Conservation (phyloP, 805 yeast species). For the Lipomyces sp. region DNA sequence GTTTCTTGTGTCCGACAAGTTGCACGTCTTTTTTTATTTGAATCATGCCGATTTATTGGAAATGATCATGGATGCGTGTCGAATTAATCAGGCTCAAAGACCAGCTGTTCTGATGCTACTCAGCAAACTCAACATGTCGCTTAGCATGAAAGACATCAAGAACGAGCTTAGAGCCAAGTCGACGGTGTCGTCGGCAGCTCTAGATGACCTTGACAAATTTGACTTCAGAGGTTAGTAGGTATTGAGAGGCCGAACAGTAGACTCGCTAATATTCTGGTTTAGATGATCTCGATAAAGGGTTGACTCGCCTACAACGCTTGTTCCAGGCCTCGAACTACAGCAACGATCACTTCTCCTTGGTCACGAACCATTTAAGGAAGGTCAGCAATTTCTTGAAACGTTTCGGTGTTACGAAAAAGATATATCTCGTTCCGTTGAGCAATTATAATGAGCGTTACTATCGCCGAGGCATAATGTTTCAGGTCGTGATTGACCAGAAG, state of each 20-base stretch:
- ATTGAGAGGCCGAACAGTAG: neutral
- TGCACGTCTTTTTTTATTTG: constrained; percentile 63
- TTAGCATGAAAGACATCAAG: constrained; percentile 63
- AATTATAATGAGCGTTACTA: constrained; percentile 83
- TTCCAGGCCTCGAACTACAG: constrained; percentile 46
- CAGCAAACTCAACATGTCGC: constrained; percentile 77
- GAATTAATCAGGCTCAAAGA: constrained; percentile 74
- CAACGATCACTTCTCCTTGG: constrained; percentile 71
- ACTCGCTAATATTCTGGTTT: neutral
- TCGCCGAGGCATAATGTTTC: constrained; percentile 84
- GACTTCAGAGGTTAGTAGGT: constrained; percentile 58
- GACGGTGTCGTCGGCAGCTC: constrained; percentile 76
- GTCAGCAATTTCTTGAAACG: constrained; percentile 60
- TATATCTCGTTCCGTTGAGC: constrained; percentile 78
- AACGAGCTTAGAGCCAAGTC: constrained; percentile 64
- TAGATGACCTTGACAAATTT: constrained; percentile 80
- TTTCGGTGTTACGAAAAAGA: constrained; percentile 62
- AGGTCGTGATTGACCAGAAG: constrained; percentile 71
- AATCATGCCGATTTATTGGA: constrained; percentile 78
- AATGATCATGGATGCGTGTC: constrained; percentile 74
- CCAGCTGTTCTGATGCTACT: constrained; percentile 69
- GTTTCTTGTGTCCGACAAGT: constrained; percentile 58
- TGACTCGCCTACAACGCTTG: constrained; percentile 52
- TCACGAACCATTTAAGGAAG: constrained; percentile 63
- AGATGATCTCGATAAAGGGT: constrained; percentile 66